A percentile compares a stretch with the other conserved stretches of the same genome.
phyloP scores from a whole-genome alignment of 768 basidiomycete species.

The Podaxis pistillaris region DNA sequence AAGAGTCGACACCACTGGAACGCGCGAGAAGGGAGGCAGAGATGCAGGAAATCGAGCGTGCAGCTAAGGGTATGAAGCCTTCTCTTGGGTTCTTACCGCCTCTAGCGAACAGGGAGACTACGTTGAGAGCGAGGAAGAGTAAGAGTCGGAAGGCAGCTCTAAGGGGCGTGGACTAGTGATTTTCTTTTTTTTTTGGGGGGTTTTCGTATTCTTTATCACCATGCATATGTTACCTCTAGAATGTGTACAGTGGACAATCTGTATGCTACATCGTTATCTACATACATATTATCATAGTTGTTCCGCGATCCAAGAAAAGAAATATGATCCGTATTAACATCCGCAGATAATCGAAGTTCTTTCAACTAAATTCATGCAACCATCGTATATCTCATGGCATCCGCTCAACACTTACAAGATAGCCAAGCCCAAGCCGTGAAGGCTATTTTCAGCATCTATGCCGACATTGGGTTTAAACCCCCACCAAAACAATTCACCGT shows the following conservation, averaged over 20 bases:
- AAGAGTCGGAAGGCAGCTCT: conserved; percentile 39
- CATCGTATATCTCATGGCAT: background rate
- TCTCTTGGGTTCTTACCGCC: conserved; percentile 50
- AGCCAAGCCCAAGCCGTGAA: conserved; percentile 21
- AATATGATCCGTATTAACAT: background rate
- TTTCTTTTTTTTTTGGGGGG: background rate
- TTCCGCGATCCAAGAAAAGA: background rate
- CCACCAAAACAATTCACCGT: conserved; percentile 61
- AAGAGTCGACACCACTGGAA: conserved; percentile 10
- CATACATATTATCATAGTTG: background rate
- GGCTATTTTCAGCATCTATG: conserved; percentile 42
- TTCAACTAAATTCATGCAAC: background rate
- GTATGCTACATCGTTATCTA: background rate
- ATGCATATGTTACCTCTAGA: background rate
- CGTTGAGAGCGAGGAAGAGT: conserved; percentile 40
- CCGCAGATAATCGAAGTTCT: background rate
- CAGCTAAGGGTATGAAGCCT: conserved; percentile 32
- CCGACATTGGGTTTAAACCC: conserved; percentile 46
- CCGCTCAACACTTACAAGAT: background rate
- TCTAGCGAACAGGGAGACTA: conserved; percentile 29
- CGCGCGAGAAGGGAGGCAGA: conserved; percentile 17
- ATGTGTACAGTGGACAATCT: background rate
- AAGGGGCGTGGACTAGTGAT: conserved; percentile 31
- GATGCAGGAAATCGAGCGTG: conserved; percentile 25
- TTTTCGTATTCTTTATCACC: background rate